phyloP scores from a whole-genome alignment of 2,329 filamentous ascomycete genomes.

The Botryotinia calthae region DNA sequence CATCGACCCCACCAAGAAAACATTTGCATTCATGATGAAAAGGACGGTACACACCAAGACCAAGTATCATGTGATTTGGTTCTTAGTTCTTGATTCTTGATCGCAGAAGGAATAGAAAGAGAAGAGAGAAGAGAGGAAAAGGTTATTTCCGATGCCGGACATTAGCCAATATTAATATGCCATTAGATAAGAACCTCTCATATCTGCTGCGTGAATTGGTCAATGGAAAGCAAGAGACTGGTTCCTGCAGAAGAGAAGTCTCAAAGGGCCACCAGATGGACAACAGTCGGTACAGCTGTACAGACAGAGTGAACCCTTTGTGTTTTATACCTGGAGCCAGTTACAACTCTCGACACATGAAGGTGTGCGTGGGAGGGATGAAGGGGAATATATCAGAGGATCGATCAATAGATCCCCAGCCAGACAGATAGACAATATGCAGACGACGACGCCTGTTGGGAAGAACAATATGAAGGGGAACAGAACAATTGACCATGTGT shows the following conservation, averaged over 20 bases:
- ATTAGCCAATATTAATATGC: not conserved
- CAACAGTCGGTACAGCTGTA: not conserved
- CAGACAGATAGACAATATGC: not conserved
- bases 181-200: not conserved
- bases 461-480: not conserved
- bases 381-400: too few relatives aligned
- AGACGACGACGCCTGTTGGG: not conserved
- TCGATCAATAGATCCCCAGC: too few relatives aligned
- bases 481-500: too few relatives aligned
- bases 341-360: not conserved
- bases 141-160: not conserved
- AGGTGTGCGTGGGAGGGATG: not conserved
- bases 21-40: not conserved
- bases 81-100: not conserved
- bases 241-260: not conserved
- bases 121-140: not conserved
- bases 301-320: not conserved
- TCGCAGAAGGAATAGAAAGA: not conserved
- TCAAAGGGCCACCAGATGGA: not conserved
- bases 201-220: not conserved
- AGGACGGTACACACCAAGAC: not conserved
- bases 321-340: not conserved
- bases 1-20: slow-evolving; percentile 3
- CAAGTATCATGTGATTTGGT: slow-evolving; percentile 2
- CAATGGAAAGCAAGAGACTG: not conserved